Conservation (phyloP, 2,329 filamentous ascomycete species). For the Monosporascus cannonballus region DNA sequence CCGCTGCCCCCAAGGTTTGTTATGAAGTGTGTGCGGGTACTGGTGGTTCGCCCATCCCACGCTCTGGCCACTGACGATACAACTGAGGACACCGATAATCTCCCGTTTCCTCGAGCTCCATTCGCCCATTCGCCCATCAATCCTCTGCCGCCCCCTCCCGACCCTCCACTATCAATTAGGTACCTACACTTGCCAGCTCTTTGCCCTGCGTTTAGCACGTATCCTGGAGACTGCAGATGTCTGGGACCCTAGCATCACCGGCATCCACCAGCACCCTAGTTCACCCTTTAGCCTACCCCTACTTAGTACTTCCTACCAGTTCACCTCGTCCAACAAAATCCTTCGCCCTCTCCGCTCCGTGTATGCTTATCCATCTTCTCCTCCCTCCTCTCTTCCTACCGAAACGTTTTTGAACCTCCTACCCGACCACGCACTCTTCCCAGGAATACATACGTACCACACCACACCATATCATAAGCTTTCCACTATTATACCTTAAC, state of each 20-base stretch:
- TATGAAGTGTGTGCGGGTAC: neutral
- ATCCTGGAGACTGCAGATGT: neutral
- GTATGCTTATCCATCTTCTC: constrained; percentile 8
- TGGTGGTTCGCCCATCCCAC: too few species aligned
- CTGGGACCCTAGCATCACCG: neutral
- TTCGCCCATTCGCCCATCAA: neutral
- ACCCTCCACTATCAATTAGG: neutral
- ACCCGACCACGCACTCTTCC: neutral
- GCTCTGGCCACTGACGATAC: neutral
- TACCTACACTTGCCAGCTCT: neutral
- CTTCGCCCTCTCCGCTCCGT: constrained; percentile 17
- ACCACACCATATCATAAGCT: neutral
- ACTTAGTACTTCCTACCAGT: neutral
- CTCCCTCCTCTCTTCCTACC: constrained; percentile 6
- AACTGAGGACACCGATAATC: neutral
- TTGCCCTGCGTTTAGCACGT: neutral
- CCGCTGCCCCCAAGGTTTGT: neutral
- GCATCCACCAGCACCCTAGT: neutral
- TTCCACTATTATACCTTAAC: neutral
- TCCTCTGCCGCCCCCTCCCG: neutral
- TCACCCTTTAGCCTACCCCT: neutral
- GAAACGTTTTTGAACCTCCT: constrained; percentile 3
- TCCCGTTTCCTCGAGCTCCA: neutral
- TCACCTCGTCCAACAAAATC: constrained; percentile 18
- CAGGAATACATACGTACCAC: neutral